A percentile compares a stretch with the other conserved stretches of the same genome.
Evolutionary conservation across 2,329 filamentous ascomycete genomes (phyloP).

Genomic region (Scopulariopsis brevicaulis): DNA sequence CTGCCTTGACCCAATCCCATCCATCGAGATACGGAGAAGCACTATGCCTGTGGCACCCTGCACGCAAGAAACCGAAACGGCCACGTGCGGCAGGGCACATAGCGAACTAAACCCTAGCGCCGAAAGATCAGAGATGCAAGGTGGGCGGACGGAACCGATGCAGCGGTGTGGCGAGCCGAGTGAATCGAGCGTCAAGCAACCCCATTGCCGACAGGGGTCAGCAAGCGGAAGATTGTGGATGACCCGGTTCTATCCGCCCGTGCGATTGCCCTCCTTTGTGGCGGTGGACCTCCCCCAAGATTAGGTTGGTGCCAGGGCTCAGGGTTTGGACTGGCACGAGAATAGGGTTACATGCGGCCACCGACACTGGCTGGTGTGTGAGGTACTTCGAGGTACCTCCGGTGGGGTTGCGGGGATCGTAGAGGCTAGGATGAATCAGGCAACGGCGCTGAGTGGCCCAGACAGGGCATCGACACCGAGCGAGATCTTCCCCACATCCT

Average conservation of each 20-base stretch:
- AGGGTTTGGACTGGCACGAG: neutral
- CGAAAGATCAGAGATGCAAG: too few species aligned
- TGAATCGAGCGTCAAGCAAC: neutral
- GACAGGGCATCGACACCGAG: neutral
- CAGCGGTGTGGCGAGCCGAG: neutral
- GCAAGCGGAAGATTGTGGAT: neutral
- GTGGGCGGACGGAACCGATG: too few species aligned
- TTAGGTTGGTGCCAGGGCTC: neutral
- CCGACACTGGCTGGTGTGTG: neutral
- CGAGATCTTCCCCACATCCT: neutral
- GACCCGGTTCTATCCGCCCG: neutral
- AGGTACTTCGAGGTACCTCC: neutral
- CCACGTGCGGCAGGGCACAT: too few species aligned
- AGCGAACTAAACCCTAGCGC: too few species aligned
- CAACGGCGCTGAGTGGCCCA: neutral
- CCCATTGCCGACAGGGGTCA: neutral
- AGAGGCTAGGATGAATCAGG: neutral
- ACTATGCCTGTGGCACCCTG: too few species aligned
- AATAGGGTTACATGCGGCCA: neutral
- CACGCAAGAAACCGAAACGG: too few species aligned
- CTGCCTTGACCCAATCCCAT: too few species aligned
- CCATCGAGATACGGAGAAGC: too few species aligned
- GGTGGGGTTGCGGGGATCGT: neutral
- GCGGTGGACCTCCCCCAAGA: neutral
- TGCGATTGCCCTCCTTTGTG: neutral